Conservation (phyloP, 768 basidiomycete species). For the Suillus sp. region DNA sequence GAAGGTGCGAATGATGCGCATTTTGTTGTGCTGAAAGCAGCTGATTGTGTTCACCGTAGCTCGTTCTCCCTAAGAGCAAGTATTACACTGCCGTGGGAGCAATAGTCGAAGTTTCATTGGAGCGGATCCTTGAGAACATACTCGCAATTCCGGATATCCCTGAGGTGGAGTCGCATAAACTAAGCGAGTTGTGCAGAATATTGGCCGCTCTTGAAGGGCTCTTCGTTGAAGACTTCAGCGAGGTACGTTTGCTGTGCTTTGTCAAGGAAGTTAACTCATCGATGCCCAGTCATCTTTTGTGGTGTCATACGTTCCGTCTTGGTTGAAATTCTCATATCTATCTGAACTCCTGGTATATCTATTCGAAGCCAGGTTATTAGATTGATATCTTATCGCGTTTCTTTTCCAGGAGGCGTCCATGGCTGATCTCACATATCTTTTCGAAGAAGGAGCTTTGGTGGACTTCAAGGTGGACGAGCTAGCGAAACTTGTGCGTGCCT, state of each 20-base stretch:
- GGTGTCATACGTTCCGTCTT: constrained; percentile 84
- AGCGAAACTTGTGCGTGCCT: constrained; percentile 74
- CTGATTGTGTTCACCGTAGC: constrained; percentile 40
- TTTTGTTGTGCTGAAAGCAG: neutral
- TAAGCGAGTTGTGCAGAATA: constrained; percentile 82
- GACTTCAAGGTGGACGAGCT: constrained; percentile 89
- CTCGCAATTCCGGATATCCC: constrained; percentile 84
- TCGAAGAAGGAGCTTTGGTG: constrained; percentile 86
- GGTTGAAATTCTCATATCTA: constrained; percentile 94
- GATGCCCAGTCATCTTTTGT: constrained; percentile 66
- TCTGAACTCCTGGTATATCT: constrained; percentile 82
- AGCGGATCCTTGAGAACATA: constrained; percentile 69
- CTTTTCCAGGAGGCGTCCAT: constrained; percentile 80
- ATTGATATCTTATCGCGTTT: constrained; percentile 4
- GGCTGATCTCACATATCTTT: constrained; percentile 88
- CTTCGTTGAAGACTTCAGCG: constrained; percentile 66
- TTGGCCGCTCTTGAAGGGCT: constrained; percentile 78
- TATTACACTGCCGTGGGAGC: constrained; percentile 74
- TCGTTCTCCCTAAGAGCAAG: constrained; percentile 66
- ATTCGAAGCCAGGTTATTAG: neutral
- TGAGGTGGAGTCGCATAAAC: constrained; percentile 78
- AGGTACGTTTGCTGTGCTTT: constrained; percentile 41
- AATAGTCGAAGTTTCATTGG: constrained; percentile 67
- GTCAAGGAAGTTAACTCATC: constrained; percentile 9
- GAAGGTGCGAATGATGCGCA: constrained; percentile 56